Evolutionary conservation across 331 rosid genomes (phyloP).

Genomic region (Pyrus hybrid): DNA sequence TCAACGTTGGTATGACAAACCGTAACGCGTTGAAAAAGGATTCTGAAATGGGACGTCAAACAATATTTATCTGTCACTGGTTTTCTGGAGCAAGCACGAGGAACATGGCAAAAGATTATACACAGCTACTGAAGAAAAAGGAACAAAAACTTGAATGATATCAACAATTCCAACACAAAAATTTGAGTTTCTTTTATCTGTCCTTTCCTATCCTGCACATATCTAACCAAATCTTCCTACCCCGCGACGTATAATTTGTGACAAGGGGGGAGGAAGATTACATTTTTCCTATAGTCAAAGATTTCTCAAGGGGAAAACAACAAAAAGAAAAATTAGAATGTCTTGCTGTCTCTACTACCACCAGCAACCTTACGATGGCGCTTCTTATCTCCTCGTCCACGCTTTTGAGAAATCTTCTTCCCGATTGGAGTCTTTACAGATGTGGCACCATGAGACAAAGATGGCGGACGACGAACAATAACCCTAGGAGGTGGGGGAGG

Average conservation of each 20-base stretch:
- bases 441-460: conserved; percentile 2
- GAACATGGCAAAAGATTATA: neutral
- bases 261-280: conserved; percentile 24
- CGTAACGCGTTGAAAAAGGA: neutral
- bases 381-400: conserved; percentile 46
- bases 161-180: conserved; percentile 31
- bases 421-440: conserved; percentile 17
- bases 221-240: conserved; percentile 23
- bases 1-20: too few species aligned
- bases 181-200: neutral
- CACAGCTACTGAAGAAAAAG: too few species aligned
- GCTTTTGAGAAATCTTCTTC: conserved; percentile 41
- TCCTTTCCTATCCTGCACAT: conserved; percentile 20
- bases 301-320: neutral
- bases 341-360: conserved; percentile 25
- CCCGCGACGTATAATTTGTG: conserved; percentile 35
- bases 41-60: neutral
- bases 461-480: conserved; percentile 22
- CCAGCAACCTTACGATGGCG: conserved; percentile 47
- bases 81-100: neutral
- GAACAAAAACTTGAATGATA: conserved; percentile 20
- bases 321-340: conserved; percentile 15
- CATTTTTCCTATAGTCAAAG: conserved; percentile 26
- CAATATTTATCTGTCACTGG: neutral
- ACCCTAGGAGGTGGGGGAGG: conserved; percentile 28